Percentiles rank a stretch among this genome's conserved stretches.
Conservation (phyloP, 2,329 filamentous ascomycete species). For the Escovopsis weberi region DNA sequence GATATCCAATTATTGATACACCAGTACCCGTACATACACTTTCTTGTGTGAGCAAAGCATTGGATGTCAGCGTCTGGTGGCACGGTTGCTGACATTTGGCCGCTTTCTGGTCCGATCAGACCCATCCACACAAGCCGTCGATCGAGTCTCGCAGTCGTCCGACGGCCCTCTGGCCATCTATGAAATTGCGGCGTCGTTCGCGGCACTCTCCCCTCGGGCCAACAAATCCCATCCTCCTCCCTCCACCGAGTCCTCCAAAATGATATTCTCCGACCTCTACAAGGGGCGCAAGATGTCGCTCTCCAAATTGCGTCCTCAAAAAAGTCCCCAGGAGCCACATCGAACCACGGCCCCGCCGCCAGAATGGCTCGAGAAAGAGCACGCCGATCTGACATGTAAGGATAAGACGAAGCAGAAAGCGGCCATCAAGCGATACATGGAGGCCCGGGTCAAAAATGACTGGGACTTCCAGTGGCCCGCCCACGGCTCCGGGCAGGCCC, state of each 20-base stretch:
- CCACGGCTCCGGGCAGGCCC: not conserved
- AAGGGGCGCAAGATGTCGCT: slow-evolving; percentile 40
- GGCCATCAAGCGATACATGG: slow-evolving; percentile 41
- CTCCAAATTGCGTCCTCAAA: slow-evolving; percentile 31
- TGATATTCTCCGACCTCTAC: slow-evolving; percentile 47
- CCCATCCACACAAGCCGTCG: not conserved
- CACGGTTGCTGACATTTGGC: too few species aligned
- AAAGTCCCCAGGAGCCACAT: slow-evolving; percentile 16
- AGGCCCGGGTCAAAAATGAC: slow-evolving; percentile 39
- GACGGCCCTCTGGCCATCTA: too few species aligned
- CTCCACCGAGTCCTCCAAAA: slow-evolving; percentile 12
- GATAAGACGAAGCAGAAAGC: slow-evolving; percentile 50
- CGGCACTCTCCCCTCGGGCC: not conserved
- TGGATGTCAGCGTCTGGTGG: too few species aligned
- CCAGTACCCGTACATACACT: too few species aligned
- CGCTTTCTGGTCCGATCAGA: not conserved
- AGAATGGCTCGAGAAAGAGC: slow-evolving; percentile 33
- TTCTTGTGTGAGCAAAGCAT: too few species aligned
- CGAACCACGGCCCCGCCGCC: slow-evolving; percentile 15
- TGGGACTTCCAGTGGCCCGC: slow-evolving; percentile 45
- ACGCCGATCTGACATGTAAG: slow-evolving; percentile 45
- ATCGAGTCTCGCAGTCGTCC: too few species aligned
- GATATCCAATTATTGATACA: too few species aligned
- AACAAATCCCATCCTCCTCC: too few species aligned
- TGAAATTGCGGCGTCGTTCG: not conserved